phyloP scores from a whole-genome alignment of 169 alveolate species.

The Eimeria acervulina region DNA sequence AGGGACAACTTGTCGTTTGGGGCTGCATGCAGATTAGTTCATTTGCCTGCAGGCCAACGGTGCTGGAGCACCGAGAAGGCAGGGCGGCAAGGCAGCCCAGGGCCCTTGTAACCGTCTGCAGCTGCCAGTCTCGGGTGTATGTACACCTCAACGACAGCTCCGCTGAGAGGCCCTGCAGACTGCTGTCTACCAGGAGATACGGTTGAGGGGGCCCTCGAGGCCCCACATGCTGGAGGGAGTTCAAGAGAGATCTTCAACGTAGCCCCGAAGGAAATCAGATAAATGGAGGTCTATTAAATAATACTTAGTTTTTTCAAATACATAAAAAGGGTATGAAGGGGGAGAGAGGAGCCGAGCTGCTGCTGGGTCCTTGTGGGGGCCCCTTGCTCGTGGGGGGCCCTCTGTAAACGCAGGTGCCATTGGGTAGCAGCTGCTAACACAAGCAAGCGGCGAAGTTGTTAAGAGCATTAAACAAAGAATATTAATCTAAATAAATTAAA shows the following conservation, averaged over 20 bases:
- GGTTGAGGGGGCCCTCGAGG: background rate
- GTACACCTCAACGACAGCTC: background rate
- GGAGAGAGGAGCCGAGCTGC: background rate
- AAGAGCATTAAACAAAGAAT: background rate
- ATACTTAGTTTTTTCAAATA: background rate
- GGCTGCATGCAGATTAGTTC: slow-evolving; percentile 3
- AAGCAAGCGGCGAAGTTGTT: background rate
- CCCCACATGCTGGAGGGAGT: slow-evolving; percentile 10
- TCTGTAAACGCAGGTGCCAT: background rate
- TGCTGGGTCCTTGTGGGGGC: background rate
- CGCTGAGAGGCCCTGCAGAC: background rate
- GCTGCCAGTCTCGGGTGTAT: background rate
- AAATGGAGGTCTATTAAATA: background rate
- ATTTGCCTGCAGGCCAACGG: background rate
- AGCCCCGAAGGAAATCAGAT: background rate
- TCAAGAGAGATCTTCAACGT: background rate
- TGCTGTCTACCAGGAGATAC: background rate
- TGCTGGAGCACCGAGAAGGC: background rate
- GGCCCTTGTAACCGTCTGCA: background rate
- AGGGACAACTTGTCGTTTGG: background rate
- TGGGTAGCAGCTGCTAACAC: background rate
- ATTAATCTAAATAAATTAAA: background rate
- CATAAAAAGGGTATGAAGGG: background rate
- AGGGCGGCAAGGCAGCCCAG: background rate
- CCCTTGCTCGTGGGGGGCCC: background rate